Percentiles rank a stretch among this genome's conserved stretches.
Conservation (phyloP, 257 asterid genomes). For the Ocimum tenuiflorum region DNA sequence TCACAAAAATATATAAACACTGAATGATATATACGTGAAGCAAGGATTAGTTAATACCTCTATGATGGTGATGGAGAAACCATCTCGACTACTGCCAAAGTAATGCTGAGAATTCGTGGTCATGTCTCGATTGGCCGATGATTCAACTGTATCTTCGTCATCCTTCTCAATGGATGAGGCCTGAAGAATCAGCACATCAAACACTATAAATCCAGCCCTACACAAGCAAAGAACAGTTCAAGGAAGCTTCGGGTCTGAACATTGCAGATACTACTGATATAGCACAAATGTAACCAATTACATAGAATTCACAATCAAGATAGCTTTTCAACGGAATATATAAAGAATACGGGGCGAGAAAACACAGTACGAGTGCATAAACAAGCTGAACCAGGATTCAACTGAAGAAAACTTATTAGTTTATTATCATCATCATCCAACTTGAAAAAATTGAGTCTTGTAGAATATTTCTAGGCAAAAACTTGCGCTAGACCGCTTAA, state of each 20-base stretch:
- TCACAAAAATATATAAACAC: neutral
- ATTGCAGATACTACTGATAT: neutral
- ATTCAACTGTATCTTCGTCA: conserved; percentile 9
- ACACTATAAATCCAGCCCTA: conserved; percentile 14
- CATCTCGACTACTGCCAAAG: conserved; percentile 40
- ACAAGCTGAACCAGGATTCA: too few species aligned
- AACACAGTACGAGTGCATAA: too few species aligned
- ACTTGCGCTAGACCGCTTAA: too few species aligned
- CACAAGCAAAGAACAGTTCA: neutral
- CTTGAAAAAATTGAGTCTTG: neutral
- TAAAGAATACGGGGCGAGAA: too few species aligned
- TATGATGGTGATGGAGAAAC: conserved; percentile 57
- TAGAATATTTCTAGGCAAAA: too few species aligned
- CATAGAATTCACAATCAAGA: neutral
- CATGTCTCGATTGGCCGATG: conserved; percentile 39
- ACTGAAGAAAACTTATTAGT: neutral
- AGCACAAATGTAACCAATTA: neutral
- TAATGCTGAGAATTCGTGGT: conserved; percentile 46
- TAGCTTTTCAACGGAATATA: neutral
- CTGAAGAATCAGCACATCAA: conserved; percentile 26
- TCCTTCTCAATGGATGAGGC: conserved; percentile 10
- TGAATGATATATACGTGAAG: too few species aligned
- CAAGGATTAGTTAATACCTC: too few species aligned
- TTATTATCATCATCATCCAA: too few species aligned
- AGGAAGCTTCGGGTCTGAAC: neutral